Evolutionary conservation across 257 asterid species (phyloP).

Genomic region (Ophiorrhiza pumila): DNA sequence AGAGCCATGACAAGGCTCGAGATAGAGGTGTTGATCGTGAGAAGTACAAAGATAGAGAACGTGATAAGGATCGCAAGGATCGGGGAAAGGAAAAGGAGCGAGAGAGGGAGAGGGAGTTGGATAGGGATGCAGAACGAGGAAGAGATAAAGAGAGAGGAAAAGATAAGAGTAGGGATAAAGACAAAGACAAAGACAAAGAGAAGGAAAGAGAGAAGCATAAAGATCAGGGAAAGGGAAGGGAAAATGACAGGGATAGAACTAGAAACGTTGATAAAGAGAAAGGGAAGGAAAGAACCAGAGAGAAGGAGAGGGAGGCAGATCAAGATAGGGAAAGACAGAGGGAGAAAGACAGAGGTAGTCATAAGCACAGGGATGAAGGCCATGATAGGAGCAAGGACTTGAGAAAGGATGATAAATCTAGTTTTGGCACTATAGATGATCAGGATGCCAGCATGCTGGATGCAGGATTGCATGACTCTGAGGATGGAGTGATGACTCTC

Average conservation of each 20-base stretch:
- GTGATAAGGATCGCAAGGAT: slow-evolving; percentile 59
- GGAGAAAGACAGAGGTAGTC: slow-evolving; percentile 56
- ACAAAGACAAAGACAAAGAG: slow-evolving; percentile 54
- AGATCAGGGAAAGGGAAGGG: slow-evolving; percentile 33
- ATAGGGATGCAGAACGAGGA: slow-evolving; percentile 48
- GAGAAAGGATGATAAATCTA: slow-evolving; percentile 41
- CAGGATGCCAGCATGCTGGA: slow-evolving; percentile 30
- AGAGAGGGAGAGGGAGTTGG: slow-evolving; percentile 32
- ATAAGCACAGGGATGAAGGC: slow-evolving; percentile 56
- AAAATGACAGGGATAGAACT: slow-evolving; percentile 44
- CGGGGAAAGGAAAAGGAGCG: slow-evolving; percentile 53
- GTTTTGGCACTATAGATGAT: slow-evolving; percentile 28
- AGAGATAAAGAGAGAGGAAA: slow-evolving; percentile 51
- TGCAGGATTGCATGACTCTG: slow-evolving; percentile 30
- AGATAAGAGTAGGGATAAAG: slow-evolving; percentile 57
- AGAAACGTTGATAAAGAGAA: slow-evolving; percentile 61
- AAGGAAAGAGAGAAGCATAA: slow-evolving; percentile 42
- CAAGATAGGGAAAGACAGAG: slow-evolving; percentile 58
- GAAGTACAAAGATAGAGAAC: slow-evolving; percentile 59
- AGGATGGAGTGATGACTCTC: slow-evolving; percentile 36
- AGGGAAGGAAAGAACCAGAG: slow-evolving; percentile 60
- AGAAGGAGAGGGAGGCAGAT: slow-evolving; percentile 54
- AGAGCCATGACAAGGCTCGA: slow-evolving; percentile 40
- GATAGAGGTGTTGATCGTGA: slow-evolving; percentile 62
- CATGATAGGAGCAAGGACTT: slow-evolving; percentile 47